phyloP scores from a whole-genome alignment of 129 eudicot genomes.

The Daucus carota region DH1_v3.0 NC_030383.2:63837501-63838000 shows the following conservation, averaged over 20 bases:
- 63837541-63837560: neutral
- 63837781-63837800: neutral
- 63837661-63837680: neutral
- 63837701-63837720: neutral
- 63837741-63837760: neutral
- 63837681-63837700: constrained; percentile 4
- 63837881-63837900: no score
- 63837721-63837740: no score
- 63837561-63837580: neutral
- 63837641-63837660: neutral
- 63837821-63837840: no score
- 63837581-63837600: neutral
- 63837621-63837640: neutral
- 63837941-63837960: no score
- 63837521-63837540: neutral
- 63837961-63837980: no score
- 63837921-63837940: no score
- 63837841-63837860: no score
- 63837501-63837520: neutral
- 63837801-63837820: no score
- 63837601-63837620: neutral
- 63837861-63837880: no score
- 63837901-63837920: no score
- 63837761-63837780: no score
- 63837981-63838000: no score